Base-by-base conservation (phyloP, 2,329 filamentous ascomycete species). In the Fusarium devonianum region DNA sequence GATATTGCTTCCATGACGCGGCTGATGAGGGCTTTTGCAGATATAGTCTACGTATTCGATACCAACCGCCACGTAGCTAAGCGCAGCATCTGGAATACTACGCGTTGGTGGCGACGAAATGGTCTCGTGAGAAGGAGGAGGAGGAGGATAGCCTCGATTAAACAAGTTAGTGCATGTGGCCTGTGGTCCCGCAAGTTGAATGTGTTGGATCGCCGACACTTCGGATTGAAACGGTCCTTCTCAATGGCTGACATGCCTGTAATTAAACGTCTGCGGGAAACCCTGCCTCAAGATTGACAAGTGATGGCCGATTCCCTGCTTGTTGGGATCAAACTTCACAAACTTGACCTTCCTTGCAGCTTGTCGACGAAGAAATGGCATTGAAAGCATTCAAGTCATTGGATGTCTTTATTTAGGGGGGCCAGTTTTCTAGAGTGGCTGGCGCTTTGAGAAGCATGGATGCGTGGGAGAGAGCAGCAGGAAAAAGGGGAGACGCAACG, bases 401-500 rank as follows among this genome's bases (percentile, higher is more conserved):
- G 46, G 37, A 17, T 22, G 29, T 7, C 25, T 13, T 19, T 40
- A n/a, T n/a, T 34, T 19, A 19, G 8, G 25, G 49, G 28, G 12
- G 21, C 16, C 21, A 34, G 34, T 11, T 30, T 55, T 55, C 44
- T 58, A 50, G 32, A 46, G 39, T 44, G 46, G n/a, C n/a, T 58
- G 56, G 56, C 56, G 56, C 55, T 47, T 42, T n/a, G n/a, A n/a
- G n/a, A 44, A 30, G 18, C 19, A 32, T n/a, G n/a, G 38, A 34
- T 44, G 52, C 30, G 50, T 43, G 33, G 17, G 48, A 30, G 22
- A 37, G 13, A 14, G 17, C n/a, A 13, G 18, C 26, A 45, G 16
- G 33, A 56, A 57, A 63, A 63, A 55, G 56, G 53, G 56, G 60
- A 62, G 48, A 54, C 49, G 21, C 25, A 53, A 49, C 47, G 60